Evolutionary conservation across 495 filamentous ascomycete species (phyloP).

Genomic region (Penicillium argentinense): DNA sequence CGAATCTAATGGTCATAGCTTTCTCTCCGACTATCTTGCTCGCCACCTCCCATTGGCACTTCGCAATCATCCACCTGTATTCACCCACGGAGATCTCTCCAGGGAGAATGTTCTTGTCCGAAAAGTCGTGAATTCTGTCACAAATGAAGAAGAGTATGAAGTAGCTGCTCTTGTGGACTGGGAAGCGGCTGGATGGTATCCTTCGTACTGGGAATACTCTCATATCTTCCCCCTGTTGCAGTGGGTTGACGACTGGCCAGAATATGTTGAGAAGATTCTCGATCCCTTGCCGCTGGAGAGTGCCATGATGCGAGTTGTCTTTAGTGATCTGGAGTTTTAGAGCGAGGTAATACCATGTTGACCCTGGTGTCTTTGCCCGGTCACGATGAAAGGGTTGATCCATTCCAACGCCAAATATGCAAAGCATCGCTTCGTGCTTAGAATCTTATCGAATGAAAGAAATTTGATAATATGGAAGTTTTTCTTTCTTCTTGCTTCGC

Average conservation of each 20-base stretch:
- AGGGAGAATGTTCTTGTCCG: constrained; percentile 33
- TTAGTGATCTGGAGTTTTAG: constrained; percentile 25
- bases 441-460: no score
- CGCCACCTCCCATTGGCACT: constrained; percentile 30
- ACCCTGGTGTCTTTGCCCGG: no score
- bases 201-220: constrained; percentile 50
- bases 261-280: constrained; percentile 24
- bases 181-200: constrained; percentile 50
- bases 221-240: constrained; percentile 26
- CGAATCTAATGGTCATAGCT: constrained; percentile 17
- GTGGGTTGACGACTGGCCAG: constrained; percentile 27
- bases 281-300: constrained; percentile 25
- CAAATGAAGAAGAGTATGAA: constrained; percentile 14
- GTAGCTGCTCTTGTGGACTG: constrained; percentile 47
- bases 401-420: no score
- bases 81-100: constrained; percentile 35
- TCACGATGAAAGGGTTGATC: no score
- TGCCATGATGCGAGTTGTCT: constrained; percentile 25
- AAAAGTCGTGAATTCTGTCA: constrained; percentile 15
- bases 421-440: no score
- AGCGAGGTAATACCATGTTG: no score
- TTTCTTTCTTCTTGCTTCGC: no score
- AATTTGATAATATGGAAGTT: no score
- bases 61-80: constrained; percentile 25
- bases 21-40: constrained; percentile 32